These are phyloP conservation scores for Orbilia blumenaviensis DNA, from an alignment of 2,329 filamentous ascomycete genomes.

Conservation along the genomic window DNA sequence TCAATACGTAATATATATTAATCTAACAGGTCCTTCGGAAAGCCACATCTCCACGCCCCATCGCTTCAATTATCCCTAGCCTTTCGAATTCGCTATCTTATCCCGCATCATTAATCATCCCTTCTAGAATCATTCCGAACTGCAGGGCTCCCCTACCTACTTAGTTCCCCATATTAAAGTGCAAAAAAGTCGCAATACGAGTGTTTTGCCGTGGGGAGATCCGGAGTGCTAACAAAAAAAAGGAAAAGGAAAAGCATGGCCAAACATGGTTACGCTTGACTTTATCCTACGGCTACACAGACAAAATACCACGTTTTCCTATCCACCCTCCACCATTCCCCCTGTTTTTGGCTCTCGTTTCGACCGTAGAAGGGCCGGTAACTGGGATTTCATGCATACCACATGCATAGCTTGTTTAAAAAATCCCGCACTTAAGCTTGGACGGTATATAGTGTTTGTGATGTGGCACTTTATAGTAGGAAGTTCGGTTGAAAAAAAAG, in stretches of 20 bases:
- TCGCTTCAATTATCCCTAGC: neutral
- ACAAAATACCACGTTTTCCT: constrained; percentile 38
- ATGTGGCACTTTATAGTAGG: constrained; percentile 6
- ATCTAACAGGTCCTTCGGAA: neutral
- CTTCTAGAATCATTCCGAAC: constrained; percentile 21
- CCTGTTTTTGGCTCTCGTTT: constrained; percentile 18
- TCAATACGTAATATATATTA: neutral
- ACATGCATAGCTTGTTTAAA: constrained; percentile 9
- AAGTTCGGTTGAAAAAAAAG: neutral
- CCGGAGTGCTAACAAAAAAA: too few relatives aligned
- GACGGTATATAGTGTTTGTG: neutral
- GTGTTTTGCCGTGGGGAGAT: neutral
- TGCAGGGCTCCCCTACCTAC: neutral
- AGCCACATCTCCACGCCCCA: neutral
- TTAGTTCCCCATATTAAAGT: constrained; percentile 10
- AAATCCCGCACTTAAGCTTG: constrained; percentile 12
- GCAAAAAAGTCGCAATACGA: constrained; percentile 13
- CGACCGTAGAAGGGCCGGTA: constrained; percentile 21
- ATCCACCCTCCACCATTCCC: neutral
- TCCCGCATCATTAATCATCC: neutral
- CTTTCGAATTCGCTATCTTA: constrained; percentile 1
- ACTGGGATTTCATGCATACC: constrained; percentile 14
- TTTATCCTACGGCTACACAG: constrained; percentile 42
- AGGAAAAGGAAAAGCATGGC: neutral
- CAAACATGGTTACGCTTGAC: constrained; percentile 20